These are phyloP conservation scores for Linum usitatissimum DNA, from an alignment of 345 rosid genomes.

Conservation along the genomic window DNA sequence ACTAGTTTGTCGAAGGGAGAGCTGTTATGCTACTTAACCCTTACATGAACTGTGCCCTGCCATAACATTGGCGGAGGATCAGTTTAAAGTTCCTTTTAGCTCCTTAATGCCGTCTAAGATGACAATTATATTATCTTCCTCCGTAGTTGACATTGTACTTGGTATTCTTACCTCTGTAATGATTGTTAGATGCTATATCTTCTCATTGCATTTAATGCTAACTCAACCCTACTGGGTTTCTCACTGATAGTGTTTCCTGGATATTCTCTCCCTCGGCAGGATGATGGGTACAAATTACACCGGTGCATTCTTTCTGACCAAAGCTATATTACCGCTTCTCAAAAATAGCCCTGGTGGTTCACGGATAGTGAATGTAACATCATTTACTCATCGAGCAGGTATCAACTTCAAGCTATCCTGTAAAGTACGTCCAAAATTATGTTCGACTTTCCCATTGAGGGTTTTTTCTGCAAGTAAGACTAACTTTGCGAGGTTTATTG, in stretches of 20 bases:
- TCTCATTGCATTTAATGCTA: neutral
- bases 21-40: neutral
- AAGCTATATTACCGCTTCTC: slow-evolving; percentile 68
- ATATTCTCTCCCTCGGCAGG: slow-evolving; percentile 27
- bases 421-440: neutral
- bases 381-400: slow-evolving; percentile 83
- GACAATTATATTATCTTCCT: neutral
- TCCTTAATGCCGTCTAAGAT: neutral
- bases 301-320: slow-evolving; percentile 64
- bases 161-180: neutral
- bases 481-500: slow-evolving; percentile 5
- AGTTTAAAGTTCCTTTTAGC: neutral
- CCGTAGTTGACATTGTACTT: no score
- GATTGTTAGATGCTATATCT: neutral
- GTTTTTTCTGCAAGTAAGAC: neutral
- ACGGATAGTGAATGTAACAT: slow-evolving; percentile 78
- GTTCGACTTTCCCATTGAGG: neutral
- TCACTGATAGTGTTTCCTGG: neutral
- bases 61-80: neutral
- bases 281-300: slow-evolving; percentile 79
- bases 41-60: neutral
- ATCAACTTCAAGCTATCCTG: slow-evolving; percentile 4
- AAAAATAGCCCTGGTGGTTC: slow-evolving; percentile 65
- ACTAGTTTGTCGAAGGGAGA: no score
- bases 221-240: neutral